phyloP scores from a whole-genome alignment of 140 eudicot genomes.

The Cichorium intybus region DNA sequence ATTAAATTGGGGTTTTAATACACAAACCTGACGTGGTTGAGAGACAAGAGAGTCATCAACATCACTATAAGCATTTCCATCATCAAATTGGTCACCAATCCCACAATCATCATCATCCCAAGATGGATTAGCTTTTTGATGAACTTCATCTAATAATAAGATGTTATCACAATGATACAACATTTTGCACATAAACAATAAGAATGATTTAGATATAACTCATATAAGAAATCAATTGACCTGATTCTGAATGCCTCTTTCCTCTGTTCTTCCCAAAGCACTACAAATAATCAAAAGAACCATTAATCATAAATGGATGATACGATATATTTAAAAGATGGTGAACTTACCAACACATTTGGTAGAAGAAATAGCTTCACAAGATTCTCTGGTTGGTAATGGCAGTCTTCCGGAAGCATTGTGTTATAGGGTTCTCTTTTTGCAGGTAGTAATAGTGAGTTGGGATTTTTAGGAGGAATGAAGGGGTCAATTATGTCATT shows the following conservation, averaged over 20 bases:
- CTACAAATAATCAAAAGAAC: slow-evolving; percentile 39
- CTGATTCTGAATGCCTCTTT: slow-evolving; percentile 48
- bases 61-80: slow-evolving; percentile 56
- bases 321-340: neutral
- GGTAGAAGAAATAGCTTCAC: slow-evolving; percentile 84
- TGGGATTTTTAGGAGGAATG: slow-evolving; percentile 73
- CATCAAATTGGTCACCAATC: slow-evolving; percentile 39
- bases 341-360: slow-evolving; percentile 54
- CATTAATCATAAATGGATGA: slow-evolving; percentile 5
- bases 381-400: slow-evolving; percentile 89
- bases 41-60: slow-evolving; percentile 67
- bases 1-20: neutral
- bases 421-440: slow-evolving; percentile 60
- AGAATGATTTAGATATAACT: neutral
- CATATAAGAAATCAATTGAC: slow-evolving; percentile 35
- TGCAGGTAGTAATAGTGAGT: slow-evolving; percentile 58
- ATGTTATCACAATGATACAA: neutral
- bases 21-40: slow-evolving; percentile 92
- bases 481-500: slow-evolving; percentile 48
- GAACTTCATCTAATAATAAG: slow-evolving; percentile 42
- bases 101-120: slow-evolving; percentile 60
- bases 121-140: slow-evolving; percentile 43
- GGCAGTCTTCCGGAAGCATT: slow-evolving; percentile 94
- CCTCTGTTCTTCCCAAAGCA: slow-evolving; percentile 74
- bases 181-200: slow-evolving; percentile 4